Base-by-base conservation (phyloP, 441 rosid genomes). In the Euphorbia celastroides region DNA sequence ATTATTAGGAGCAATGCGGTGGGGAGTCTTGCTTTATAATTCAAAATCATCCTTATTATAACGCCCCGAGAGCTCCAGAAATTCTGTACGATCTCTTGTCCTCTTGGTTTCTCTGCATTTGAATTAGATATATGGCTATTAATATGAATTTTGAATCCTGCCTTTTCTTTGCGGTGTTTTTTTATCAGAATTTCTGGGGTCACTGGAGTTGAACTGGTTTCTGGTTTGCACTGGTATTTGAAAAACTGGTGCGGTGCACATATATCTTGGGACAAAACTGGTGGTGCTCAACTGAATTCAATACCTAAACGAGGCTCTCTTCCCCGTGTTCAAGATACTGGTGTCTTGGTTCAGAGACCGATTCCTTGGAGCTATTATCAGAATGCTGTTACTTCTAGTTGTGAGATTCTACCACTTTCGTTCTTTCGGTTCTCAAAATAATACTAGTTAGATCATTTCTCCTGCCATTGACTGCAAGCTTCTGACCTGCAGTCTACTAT, bases 371-470 rank as follows among this genome's bases (percentile, higher is more conserved):
- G 77, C 75, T 86, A 88, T 80, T 88, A 86, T 76, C 91, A 86
- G 82, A 88, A 88, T 79, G 91, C 91, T 65, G 94, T 88, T 76
- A 76, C 89, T 30, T 88, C 89, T 48, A 88, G 94, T 74, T 88
- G 94, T 88, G 75, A 76, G 88, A 36, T 70, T 74, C 65, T 76
- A 16, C 22, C 57, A 26, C 22, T 8, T 56, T 20, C 5, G 17
- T 41, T 6, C 34, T 51, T 57, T 65, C 22, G 31, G 51, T 72
- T 38, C 72, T 17, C 14, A 57, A 61, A 32, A 60, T 36, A 32
- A 60, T 30, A 32, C 50, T 54, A 36, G 61, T 41, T 54, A n/a
- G 12, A 58, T 51, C 7, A 27, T 4, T 44, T 16, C 52, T 27
- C 30, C 17, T 60, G 22, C 42, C 28, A 8, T 4, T 32, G 56